Evolutionary conservation across 169 alveolate genomes (phyloP).

Genomic region (Eimeria necatrix): DNA sequence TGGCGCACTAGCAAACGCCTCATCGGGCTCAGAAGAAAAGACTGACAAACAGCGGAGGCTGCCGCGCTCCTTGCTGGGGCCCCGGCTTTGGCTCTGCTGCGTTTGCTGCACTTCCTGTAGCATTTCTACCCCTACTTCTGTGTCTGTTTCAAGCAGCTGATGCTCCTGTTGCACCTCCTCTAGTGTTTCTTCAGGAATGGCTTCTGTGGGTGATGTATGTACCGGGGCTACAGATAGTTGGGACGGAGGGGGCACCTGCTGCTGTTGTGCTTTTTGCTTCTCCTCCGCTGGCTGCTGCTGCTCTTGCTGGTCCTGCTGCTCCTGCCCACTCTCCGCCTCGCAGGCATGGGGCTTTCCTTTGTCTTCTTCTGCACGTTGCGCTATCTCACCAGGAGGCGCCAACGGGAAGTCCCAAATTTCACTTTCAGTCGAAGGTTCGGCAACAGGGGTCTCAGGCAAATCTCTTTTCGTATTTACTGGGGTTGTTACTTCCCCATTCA

Average conservation of each 20-base stretch:
- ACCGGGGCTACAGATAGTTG: no score
- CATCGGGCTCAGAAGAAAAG: slow-evolving; percentile 14
- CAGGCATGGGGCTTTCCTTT: not conserved
- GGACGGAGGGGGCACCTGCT: not conserved
- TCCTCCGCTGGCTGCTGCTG: slow-evolving; percentile 31
- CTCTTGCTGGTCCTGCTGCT: slow-evolving; percentile 37
- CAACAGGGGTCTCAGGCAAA: not conserved
- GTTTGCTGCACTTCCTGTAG: not conserved
- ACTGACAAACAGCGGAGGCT: slow-evolving; percentile 43
- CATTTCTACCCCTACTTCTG: not conserved
- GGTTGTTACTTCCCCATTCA: not conserved
- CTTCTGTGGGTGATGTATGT: not conserved
- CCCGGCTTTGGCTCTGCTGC: slow-evolving; percentile 6
- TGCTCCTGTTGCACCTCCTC: not conserved
- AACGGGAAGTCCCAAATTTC: slow-evolving; percentile 11
- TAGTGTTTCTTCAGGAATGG: not conserved
- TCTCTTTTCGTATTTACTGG: not conserved
- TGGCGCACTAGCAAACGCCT: not conserved
- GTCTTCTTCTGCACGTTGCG: not conserved
- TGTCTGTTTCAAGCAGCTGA: not conserved
- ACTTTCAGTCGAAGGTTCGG: not conserved
- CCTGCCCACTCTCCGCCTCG: not conserved
- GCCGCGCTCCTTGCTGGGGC: not conserved
- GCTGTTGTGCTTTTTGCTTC: not conserved
- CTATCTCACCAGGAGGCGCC: not conserved